Evolutionary conservation across 2,329 filamentous ascomycete genomes (phyloP).

Genomic region (Epichloe festucae): DNA sequence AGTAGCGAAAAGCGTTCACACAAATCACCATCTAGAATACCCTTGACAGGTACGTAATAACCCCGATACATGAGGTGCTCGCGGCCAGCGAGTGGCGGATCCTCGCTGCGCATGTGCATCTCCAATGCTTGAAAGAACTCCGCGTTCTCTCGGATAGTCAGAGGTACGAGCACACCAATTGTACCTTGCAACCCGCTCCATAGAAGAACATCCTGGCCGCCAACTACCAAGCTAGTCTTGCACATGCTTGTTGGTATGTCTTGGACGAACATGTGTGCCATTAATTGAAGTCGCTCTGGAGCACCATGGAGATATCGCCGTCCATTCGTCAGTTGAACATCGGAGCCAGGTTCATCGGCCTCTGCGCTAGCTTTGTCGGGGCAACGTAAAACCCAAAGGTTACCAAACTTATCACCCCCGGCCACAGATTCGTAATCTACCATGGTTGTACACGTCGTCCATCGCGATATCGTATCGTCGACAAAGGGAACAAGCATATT

Average conservation of each 20-base stretch:
- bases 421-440: constrained; percentile 94
- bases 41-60: constrained; percentile 94
- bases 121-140: constrained; percentile 97
- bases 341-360: constrained; percentile 82
- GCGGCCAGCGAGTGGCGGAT: constrained; percentile 75
- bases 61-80: constrained; percentile 92
- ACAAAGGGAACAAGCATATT: constrained; percentile 89
- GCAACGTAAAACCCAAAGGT: constrained; percentile 83
- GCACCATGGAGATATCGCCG: constrained; percentile 82
- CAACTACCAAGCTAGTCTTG: constrained; percentile 80
- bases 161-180: constrained; percentile 83
- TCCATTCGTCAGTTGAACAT: constrained; percentile 81
- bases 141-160: constrained; percentile 79
- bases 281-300: constrained; percentile 67
- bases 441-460: constrained; percentile 86
- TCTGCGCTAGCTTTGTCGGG: constrained; percentile 77
- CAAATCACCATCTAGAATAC: constrained; percentile 88
- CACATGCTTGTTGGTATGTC: constrained; percentile 85
- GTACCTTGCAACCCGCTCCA: constrained; percentile 97
- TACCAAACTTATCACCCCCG: constrained; percentile 95
- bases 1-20: constrained; percentile 84
- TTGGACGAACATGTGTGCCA: constrained; percentile 80
- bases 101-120: constrained; percentile 72
- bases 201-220: constrained; percentile 78
- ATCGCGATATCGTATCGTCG: constrained; percentile 78